Conservation (phyloP, 805 yeast species). For the Lipomyces yamadae region DNA sequence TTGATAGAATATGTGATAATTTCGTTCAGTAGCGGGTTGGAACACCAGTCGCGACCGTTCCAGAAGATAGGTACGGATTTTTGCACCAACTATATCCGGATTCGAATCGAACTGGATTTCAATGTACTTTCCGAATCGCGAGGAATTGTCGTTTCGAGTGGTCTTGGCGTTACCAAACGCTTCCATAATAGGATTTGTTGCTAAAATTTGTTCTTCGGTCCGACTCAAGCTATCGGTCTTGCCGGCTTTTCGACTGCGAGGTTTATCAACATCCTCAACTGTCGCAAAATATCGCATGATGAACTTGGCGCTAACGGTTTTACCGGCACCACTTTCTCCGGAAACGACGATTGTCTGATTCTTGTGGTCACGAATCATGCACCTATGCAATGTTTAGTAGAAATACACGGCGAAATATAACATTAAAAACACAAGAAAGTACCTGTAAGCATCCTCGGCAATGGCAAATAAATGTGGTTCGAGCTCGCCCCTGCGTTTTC, state of each 20-base stretch:
- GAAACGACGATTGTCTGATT: slow-evolving; percentile 96
- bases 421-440: not conserved
- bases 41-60: slow-evolving; percentile 94
- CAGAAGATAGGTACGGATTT: slow-evolving; percentile 86
- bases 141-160: slow-evolving; percentile 94
- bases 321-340: slow-evolving; percentile 99
- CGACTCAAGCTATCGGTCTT: slow-evolving; percentile 72
- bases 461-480: slow-evolving; percentile 98
- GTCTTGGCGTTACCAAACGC: slow-evolving; percentile 99
- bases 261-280: slow-evolving; percentile 63
- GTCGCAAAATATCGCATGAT: slow-evolving; percentile 98
- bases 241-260: slow-evolving; percentile 38
- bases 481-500: slow-evolving; percentile 88
- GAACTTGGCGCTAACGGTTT: slow-evolving; percentile 94
- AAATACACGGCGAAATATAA: not conserved
- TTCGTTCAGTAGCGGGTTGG: slow-evolving; percentile 89
- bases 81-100: slow-evolving; percentile 88
- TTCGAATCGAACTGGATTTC: slow-evolving; percentile 82
- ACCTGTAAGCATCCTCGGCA: slow-evolving; percentile 88
- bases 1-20: slow-evolving; percentile 94
- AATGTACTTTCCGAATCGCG: slow-evolving; percentile 94
- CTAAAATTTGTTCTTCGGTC: slow-evolving; percentile 91
- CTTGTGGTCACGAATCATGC: slow-evolving; percentile 82
- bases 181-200: slow-evolving; percentile 97
- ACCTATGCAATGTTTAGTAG: slow-evolving; percentile 50